Percentiles rank a stretch among this genome's conserved stretches.
These are phyloP conservation scores for Coniochaeta sp. DNA, from an alignment of 2,329 filamentous ascomycete species.

Conservation along the genomic window DNA sequence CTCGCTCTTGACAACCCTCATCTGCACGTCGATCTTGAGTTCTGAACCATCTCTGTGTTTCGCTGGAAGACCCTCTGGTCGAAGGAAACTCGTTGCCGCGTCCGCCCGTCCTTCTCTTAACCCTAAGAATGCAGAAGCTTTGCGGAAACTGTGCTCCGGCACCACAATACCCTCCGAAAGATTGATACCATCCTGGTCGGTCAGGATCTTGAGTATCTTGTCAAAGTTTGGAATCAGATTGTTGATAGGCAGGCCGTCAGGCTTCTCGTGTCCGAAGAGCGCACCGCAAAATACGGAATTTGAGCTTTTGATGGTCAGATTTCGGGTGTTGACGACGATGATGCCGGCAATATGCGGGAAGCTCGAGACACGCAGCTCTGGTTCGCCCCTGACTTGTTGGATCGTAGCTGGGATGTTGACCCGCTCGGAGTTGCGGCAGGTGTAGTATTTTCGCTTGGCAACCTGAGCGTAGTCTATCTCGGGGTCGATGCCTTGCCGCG, in stretches of 20 bases:
- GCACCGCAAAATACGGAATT: constrained; percentile 93
- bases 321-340: constrained; percentile 76
- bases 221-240: constrained; percentile 83
- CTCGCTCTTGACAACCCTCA: constrained; percentile 91
- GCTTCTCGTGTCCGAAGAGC: constrained; percentile 80
- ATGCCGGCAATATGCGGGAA: constrained; percentile 98
- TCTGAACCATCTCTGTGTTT: constrained; percentile 86
- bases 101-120: constrained; percentile 77
- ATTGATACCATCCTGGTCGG: constrained; percentile 76
- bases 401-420: constrained; percentile 81
- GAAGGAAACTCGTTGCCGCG: constrained; percentile 69
- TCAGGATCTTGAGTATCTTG: constrained; percentile 70
- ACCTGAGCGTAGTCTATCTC: constrained; percentile 74
- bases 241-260: constrained; percentile 72
- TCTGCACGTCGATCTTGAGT: constrained; percentile 90
- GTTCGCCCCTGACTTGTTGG: constrained; percentile 60
- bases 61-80: constrained; percentile 76
- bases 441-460: constrained; percentile 68
- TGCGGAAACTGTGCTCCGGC: constrained; percentile 90
- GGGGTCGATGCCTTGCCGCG: constrained; percentile 64
- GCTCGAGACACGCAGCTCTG: constrained; percentile 77
- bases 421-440: constrained; percentile 68
- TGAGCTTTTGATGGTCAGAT: constrained; percentile 77
- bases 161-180: constrained; percentile 93
- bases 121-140: constrained; percentile 76